Base-by-base conservation (phyloP, 768 basidiomycete species). In the Hericium alpestre region DNA sequence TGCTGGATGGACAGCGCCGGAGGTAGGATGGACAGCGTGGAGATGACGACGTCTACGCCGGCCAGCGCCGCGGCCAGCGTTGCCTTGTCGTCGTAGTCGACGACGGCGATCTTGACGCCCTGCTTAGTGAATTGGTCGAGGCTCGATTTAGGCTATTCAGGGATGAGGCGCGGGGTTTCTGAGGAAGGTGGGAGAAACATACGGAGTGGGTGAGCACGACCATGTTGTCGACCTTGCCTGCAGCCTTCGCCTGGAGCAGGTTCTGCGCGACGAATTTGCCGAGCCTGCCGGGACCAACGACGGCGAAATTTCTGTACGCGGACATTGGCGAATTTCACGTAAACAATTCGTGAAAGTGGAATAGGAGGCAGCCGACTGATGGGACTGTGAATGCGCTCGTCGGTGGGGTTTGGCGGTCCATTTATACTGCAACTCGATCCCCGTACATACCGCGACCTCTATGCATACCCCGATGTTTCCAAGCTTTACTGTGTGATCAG, bases 21-120 rank as follows among this genome's bases (percentile, higher is more conserved):
- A 8, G 32, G 32, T 6, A 32, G 32, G 32, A 32, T 25, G 25
- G 25, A 25, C 25, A 61, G 48, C 12, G 60, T 61, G 15, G 50
- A 56, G 51, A 61, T 56, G 58, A 61, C 58, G 54, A 53, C 58
- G 18, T 61, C 50, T 4, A 59, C 40, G 16, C 58, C 58, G 11
- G 39, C 18, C 32, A 61, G 52, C 2, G 60, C 51, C 1, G 2
- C 13, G 39, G 22, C 53, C 46, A 61, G 55, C 1, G 60, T 49
- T 9, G 48, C 60, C 11, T 53, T 51, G 37, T 53, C 41, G 15
- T 54, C 52, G 25, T 61, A 61, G 40, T 61, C 60, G 52, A 59
- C 58, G 1, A 22, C 39, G 10, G 53, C 40, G 39, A 59, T 51
- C 20, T 38, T 55, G 46, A 54, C 60, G 32, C 53, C 51, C 3